phyloP scores from a whole-genome alignment of 2,329 filamentous ascomycete species.

The Lasiodiplodia citricola region DNA sequence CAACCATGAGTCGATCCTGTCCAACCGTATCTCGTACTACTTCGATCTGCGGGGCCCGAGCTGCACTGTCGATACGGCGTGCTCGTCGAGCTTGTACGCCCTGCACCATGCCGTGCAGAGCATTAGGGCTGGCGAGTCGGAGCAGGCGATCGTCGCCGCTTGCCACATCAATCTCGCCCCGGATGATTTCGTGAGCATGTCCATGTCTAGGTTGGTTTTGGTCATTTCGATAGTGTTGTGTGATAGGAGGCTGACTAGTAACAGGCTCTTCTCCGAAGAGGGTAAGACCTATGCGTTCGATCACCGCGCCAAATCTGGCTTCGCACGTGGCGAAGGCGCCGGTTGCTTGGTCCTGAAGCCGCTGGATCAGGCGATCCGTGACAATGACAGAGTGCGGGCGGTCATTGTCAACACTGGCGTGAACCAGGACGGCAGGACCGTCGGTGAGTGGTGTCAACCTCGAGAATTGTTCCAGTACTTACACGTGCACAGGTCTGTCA shows the following conservation, averaged over 20 bases:
- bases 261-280: constrained; percentile 37
- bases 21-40: constrained; percentile 39
- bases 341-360: constrained; percentile 65
- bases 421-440: constrained; percentile 56
- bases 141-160: constrained; percentile 28
- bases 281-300: constrained; percentile 50
- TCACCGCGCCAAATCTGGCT: constrained; percentile 62
- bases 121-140: constrained; percentile 29
- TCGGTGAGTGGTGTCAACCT: not conserved
- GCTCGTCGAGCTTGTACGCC: constrained; percentile 37
- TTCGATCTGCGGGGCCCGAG: constrained; percentile 40
- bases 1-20: constrained; percentile 34
- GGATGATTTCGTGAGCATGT: constrained; percentile 28
- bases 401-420: constrained; percentile 49
- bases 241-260: not conserved
- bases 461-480: too few relatives aligned
- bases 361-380: constrained; percentile 61
- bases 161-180: constrained; percentile 29
- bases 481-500: constrained; percentile 55
- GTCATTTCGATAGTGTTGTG: not conserved
- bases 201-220: constrained; percentile 28
- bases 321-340: constrained; percentile 68
- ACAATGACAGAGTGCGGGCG: constrained; percentile 59
- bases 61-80: constrained; percentile 41
- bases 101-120: constrained; percentile 39